These are phyloP conservation scores for Mycena indigotica DNA, from an alignment of 768 basidiomycete species.

Conservation along the genomic window DNA sequence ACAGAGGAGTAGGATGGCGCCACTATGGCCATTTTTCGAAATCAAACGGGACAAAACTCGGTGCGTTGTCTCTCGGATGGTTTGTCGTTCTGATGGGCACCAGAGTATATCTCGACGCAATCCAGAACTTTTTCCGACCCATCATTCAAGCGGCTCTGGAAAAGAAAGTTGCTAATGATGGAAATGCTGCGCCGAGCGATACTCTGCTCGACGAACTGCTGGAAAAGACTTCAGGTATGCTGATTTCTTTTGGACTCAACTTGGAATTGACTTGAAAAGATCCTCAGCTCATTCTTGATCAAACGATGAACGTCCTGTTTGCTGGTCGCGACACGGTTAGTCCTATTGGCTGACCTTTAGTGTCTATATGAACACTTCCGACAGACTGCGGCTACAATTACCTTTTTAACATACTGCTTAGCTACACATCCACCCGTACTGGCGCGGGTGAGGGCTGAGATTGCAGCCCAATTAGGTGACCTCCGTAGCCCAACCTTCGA, in stretches of 20 bases:
- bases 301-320: slow-evolving; percentile 9
- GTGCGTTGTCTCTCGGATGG: background rate
- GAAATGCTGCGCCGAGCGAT: background rate
- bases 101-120: background rate
- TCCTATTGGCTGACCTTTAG: background rate
- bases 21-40: background rate
- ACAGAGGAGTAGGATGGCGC: background rate
- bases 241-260: background rate
- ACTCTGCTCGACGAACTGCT: background rate
- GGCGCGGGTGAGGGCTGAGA: slow-evolving; percentile 42
- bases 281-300: slow-evolving; percentile 9
- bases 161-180: background rate
- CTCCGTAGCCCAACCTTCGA: slow-evolving; percentile 42
- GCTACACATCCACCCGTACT: slow-evolving; percentile 45
- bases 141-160: background rate
- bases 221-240: background rate
- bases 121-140: background rate
- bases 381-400: slow-evolving; percentile 43
- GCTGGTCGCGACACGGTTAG: background rate
- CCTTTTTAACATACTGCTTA: slow-evolving; percentile 48
- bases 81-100: background rate
- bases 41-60: background rate
- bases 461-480: slow-evolving; percentile 42
- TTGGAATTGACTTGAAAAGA: background rate
- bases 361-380: slow-evolving; percentile 39